Evolutionary conservation across 2,329 filamentous ascomycete genomes (phyloP), one percentile per base, ranked within the genome.

Genomic region (Aspergillus pseudotamarii): DNA sequence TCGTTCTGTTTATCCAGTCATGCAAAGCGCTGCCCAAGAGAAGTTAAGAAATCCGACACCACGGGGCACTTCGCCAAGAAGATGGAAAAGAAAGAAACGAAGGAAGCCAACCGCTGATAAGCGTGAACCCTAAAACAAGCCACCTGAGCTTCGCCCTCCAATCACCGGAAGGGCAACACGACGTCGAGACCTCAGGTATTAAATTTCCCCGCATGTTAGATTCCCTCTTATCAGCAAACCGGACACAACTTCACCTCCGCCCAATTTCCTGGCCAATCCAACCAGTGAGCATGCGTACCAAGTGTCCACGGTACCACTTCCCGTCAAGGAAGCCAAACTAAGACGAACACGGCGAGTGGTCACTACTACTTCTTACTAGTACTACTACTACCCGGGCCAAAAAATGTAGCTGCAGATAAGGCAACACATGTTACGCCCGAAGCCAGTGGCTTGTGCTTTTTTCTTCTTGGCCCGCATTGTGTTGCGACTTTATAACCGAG

Each of bases 61-160:
- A 34, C 28, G 14, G 30, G 30, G 28, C 14, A 28, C 50, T n/a
- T 30, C 1, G 26, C 21, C 11, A 48, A 19, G 3, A 28, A 45
- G 19, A 45, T 21, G 6, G 21, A n/a, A n/a, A 28, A n/a, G 4
- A 51, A 10, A n/a, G 23, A 5, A n/a, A 32, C 14, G 32, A 54
- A 54, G 51, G 30, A 54, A 54, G 51, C 23, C 30, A 26, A 36
- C 32, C n/a, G 32, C 32, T 55, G 51, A 55, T 55, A 55, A 55
- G 51, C 51, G 51, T 26, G 21, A 55, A 55, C n/a, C 51, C 51
- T 26, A 55, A 55, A 54, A 16, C 9, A 28, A 53, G 51, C 51
- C 51, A 54, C 51, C 16, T 9, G 30, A n/a, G 28, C 11, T 12
- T 23, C 34, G 5, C 34, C 51, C 21, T 38, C 51, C 51, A 55